Evolutionary conservation across 495 filamentous ascomycete species (phyloP).

Genomic region (Parachaetomium inaequale): DNA sequence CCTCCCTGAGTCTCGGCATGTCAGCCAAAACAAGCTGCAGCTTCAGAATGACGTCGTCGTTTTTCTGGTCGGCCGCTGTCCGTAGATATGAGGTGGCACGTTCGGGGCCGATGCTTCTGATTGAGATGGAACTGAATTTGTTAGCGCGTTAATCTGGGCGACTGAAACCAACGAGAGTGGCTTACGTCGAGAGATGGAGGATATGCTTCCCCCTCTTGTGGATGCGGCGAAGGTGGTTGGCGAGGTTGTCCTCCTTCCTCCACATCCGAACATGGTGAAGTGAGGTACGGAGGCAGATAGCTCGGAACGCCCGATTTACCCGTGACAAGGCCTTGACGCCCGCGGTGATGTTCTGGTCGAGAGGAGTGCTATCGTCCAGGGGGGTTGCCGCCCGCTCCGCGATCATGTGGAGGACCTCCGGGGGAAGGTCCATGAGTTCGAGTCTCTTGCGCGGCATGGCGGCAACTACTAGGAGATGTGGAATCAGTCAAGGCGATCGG

Average conservation of each 20-base stretch:
- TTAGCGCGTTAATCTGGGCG: not conserved
- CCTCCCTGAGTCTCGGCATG: not conserved
- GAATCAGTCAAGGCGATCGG: too few relatives aligned
- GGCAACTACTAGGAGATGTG: too few relatives aligned
- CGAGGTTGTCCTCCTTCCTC: not conserved
- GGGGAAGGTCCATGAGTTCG: not conserved
- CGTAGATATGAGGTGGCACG: not conserved
- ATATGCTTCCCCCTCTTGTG: not conserved
- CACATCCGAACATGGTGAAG: not conserved
- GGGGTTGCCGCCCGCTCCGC: conserved; percentile 25
- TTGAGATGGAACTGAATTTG: not conserved
- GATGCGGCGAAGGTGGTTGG: not conserved
- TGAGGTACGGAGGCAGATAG: not conserved
- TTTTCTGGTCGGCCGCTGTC: too few relatives aligned
- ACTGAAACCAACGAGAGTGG: not conserved
- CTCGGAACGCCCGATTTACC: not conserved
- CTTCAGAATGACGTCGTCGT: not conserved
- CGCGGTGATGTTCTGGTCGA: not conserved
- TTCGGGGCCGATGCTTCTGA: not conserved
- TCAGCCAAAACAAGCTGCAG: not conserved
- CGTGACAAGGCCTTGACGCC: not conserved
- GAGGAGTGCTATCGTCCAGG: conserved; percentile 5
- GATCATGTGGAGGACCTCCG: conserved; percentile 6
- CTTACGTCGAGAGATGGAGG: not conserved
- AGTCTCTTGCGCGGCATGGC: too few relatives aligned